phyloP scores from a whole-genome alignment of 371 early-diverging fungal genomes.

The Apophysomyces variabilis region DNA sequence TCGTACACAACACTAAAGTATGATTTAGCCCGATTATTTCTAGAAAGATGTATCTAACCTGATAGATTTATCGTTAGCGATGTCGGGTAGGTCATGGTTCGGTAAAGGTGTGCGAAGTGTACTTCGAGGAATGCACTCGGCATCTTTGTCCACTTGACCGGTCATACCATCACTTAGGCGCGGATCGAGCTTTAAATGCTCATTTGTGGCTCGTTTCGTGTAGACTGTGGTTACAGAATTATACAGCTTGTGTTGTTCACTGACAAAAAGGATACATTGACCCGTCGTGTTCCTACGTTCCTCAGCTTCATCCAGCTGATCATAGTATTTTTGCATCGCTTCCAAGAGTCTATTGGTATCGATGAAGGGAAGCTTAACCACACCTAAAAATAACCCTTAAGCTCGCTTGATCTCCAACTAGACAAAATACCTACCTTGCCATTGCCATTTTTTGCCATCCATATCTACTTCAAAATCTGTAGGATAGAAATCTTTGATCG shows the following conservation, averaged over 20 bases:
- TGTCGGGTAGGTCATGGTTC: constrained; percentile 61
- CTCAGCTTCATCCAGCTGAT: constrained; percentile 79
- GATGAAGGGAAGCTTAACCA: constrained; percentile 94
- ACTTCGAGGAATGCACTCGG: constrained; percentile 72
- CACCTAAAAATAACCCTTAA: constrained; percentile 49
- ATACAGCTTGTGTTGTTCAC: constrained; percentile 68
- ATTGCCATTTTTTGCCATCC: constrained; percentile 97
- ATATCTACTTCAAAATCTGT: constrained; percentile 90
- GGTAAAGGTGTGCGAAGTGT: constrained; percentile 72
- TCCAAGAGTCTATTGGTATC: constrained; percentile 80
- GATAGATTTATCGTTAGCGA: constrained; percentile 61
- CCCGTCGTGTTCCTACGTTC: constrained; percentile 75
- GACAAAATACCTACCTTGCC: constrained; percentile 78
- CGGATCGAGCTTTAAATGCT: constrained; percentile 59
- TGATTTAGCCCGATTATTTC: neutral
- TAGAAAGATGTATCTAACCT: constrained; percentile 27
- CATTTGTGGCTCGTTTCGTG: constrained; percentile 56
- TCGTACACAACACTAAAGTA: constrained; percentile 52
- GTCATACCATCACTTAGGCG: constrained; percentile 61
- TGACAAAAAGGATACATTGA: constrained; percentile 72
- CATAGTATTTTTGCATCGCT: constrained; percentile 77
- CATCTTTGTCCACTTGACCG: constrained; percentile 70
- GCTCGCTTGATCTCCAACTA: neutral
- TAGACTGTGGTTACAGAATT: constrained; percentile 70
- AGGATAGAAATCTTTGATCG: constrained; percentile 95